Evolutionary conservation across 2,329 filamentous ascomycete species (phyloP), one percentile per base, ranked within the genome.

Genomic region (Aspergillus japonicus): DNA sequence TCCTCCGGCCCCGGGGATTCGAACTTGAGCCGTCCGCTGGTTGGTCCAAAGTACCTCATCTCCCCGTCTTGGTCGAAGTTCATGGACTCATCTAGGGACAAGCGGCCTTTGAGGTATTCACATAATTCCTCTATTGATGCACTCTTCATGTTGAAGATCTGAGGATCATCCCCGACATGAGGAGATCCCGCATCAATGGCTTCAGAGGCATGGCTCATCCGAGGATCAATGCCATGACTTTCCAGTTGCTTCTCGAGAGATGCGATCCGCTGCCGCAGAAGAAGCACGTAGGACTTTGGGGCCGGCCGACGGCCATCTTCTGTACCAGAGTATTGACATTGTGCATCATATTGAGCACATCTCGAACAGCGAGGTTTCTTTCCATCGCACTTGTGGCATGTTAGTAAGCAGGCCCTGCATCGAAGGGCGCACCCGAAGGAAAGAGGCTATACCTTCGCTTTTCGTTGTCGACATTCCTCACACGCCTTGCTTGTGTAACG

Each of bases 41-140:
- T 70, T 1, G 72, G 68, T 0, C 75, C 75, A 58, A 76, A 77
- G 52, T 75, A 78, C 1, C 71, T 63, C 50, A 70, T 66, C 53
- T 77, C 74, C 0, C 69, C 69, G 42, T 76, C 73, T 24, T 68
- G 67, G 23, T 77, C 73, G 26, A 73, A 75, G 42, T 75, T 74
- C 29, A 74, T 59, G 5, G 72, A 69, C 44, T 75, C 74, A n/a
- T 76, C 74, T 0, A 76, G 50, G 16, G 70, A 72, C 1, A 77
- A 62, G 4, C 70, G 65, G 0, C 74, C 74, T 44, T 75, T 71
- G 51, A 74, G 70, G 3, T 64, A 65, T 2, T 64, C 56, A 24
- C 59, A 67, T 11, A 71, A 8, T 33, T 68, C 64, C 47, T 68
- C 64, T 42, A 67, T 51, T 26, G 57, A 59, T 11, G 64, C 54